These are phyloP conservation scores for Fusarium citri DNA, from an alignment of 2,329 filamentous ascomycete species.

Conservation along the genomic window DNA sequence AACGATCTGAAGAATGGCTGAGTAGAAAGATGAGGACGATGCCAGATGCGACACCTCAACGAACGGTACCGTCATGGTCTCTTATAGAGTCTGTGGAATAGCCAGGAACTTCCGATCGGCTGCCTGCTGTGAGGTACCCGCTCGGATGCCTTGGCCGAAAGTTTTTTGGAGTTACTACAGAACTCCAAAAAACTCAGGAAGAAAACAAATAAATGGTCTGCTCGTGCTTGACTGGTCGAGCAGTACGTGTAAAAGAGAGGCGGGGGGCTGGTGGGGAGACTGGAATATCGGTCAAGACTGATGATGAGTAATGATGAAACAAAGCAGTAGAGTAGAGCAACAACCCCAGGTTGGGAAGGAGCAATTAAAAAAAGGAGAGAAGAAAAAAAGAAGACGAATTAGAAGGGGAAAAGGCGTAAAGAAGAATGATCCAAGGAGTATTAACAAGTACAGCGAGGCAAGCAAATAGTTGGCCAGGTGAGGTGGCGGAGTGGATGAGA, in stretches of 20 bases:
- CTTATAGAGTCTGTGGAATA: constrained; percentile 34
- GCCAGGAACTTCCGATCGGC: constrained; percentile 35
- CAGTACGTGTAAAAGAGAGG: constrained; percentile 17
- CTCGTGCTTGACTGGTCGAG: constrained; percentile 37
- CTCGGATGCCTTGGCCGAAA: constrained; percentile 38
- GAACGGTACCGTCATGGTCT: constrained; percentile 59
- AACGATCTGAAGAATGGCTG: constrained; percentile 80
- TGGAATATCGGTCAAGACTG: constrained; percentile 40
- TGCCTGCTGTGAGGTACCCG: constrained; percentile 41
- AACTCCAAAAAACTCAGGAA: constrained; percentile 24
- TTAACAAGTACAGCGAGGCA: constrained; percentile 22
- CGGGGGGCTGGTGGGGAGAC: constrained; percentile 35
- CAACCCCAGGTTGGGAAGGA: constrained; percentile 4
- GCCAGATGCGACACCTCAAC: constrained; percentile 80
- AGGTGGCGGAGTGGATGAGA: constrained; percentile 41
- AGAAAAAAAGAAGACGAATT: constrained; percentile 18
- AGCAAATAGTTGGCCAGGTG: constrained; percentile 28
- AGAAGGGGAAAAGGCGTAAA: constrained; percentile 21
- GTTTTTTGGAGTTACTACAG: constrained; percentile 25
- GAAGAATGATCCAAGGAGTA: constrained; percentile 19
- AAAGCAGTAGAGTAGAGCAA: constrained; percentile 14
- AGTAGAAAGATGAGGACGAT: constrained; percentile 85
- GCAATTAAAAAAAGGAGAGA: constrained; percentile 7
- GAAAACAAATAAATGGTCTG: constrained; percentile 21
- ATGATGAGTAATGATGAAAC: constrained; percentile 36